Evolutionary conservation across 345 rosid species (phyloP).

Genomic region (Eucalyptus pauciflora): DNA sequence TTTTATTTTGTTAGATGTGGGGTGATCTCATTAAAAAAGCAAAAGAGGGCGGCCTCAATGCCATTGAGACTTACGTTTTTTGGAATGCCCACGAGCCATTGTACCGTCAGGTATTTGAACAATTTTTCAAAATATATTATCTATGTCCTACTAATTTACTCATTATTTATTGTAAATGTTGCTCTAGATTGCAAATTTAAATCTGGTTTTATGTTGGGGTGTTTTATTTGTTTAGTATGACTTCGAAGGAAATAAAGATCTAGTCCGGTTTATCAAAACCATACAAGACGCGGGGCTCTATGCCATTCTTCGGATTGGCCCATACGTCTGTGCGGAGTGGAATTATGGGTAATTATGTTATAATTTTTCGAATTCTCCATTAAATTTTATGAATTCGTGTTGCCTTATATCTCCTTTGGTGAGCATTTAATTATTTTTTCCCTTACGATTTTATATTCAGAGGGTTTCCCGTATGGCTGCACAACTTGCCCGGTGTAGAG

Average conservation of each 20-base stretch:
- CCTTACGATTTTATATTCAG: not conserved
- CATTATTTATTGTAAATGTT: not conserved
- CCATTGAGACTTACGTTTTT: constrained; percentile 62
- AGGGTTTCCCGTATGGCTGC: constrained; percentile 67
- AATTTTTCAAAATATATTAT: not conserved
- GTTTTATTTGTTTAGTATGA: constrained; percentile 7
- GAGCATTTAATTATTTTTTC: not conserved
- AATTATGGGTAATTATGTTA: constrained; percentile 18
- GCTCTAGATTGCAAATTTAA: not conserved
- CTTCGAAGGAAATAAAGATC: constrained; percentile 20
- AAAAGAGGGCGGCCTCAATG: constrained; percentile 48
- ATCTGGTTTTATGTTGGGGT: not conserved
- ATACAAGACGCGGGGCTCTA: constrained; percentile 16
- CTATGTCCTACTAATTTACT: not conserved
- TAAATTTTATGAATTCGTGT: too few species aligned
- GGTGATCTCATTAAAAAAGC: constrained; percentile 15
- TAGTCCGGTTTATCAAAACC: constrained; percentile 26
- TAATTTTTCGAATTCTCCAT: not conserved
- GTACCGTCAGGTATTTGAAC: constrained; percentile 2
- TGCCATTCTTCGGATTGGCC: constrained; percentile 39
- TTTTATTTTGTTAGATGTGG: constrained; percentile 22
- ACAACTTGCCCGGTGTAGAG: constrained; percentile 25
- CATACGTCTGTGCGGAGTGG: constrained; percentile 40
- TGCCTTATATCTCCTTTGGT: not conserved
- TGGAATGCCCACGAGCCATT: constrained; percentile 57